Percentiles rank a stretch among this genome's conserved stretches.
These are phyloP conservation scores for Aspergillus coremiiformis DNA, from an alignment of 495 filamentous ascomycete species.

Conservation along the genomic window DNA sequence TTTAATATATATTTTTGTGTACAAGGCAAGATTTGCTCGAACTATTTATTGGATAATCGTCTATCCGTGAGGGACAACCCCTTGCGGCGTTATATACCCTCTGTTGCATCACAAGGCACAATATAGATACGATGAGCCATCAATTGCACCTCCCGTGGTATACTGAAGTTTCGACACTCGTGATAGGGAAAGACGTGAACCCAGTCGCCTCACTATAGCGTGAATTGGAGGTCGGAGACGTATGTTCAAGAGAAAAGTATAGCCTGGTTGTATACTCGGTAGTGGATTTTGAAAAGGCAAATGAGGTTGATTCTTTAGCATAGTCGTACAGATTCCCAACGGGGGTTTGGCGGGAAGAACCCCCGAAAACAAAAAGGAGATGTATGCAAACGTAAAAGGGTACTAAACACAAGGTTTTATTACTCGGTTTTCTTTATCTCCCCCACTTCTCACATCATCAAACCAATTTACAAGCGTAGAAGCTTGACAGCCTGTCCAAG, in stretches of 20 bases:
- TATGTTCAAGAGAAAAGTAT: neutral
- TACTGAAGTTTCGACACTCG: no score
- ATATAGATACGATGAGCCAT: no score
- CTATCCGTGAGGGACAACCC: no score
- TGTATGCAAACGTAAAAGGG: slow-evolving; percentile 13
- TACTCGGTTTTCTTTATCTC: slow-evolving; percentile 15
- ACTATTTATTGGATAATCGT: no score
- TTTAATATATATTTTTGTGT: no score
- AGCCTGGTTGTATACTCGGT: neutral
- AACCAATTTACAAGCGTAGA: slow-evolving; percentile 55
- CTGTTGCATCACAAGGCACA: no score
- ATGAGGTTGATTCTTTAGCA: slow-evolving; percentile 19
- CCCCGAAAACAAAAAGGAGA: slow-evolving; percentile 12
- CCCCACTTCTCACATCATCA: slow-evolving; percentile 10
- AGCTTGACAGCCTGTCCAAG: slow-evolving; percentile 76
- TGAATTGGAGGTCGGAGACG: no score
- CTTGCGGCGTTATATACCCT: no score
- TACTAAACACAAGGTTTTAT: slow-evolving; percentile 32
- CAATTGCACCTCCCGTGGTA: no score
- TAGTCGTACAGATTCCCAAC: slow-evolving; percentile 37
- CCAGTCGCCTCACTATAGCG: no score
- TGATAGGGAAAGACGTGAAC: no score
- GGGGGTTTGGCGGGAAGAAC: neutral
- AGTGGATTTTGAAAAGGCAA: neutral
- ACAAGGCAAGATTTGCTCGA: no score